Percentiles rank a stretch among this genome's conserved stretches.
phyloP scores from a whole-genome alignment of 1,284 basidiomycete genomes.

The Phylloporus sp. region DNA sequence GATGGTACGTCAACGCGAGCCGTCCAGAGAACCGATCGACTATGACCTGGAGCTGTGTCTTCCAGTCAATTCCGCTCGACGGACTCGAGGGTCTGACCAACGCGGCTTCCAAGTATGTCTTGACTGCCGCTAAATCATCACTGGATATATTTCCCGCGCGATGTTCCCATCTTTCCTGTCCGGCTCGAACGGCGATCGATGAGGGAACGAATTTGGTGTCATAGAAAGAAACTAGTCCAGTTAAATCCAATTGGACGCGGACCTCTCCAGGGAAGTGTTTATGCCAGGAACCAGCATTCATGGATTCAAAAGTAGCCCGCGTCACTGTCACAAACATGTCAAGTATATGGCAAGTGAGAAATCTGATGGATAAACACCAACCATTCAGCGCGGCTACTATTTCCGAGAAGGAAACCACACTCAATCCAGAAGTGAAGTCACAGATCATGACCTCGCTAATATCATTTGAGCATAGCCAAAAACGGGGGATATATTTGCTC shows the following conservation, averaged over 20 bases:
- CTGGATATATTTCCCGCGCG: conserved; percentile 39
- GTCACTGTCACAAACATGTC: not conserved
- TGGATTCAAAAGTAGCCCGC: conserved; percentile 13
- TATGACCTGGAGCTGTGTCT: conserved; percentile 46
- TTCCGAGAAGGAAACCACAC: conserved; percentile 36
- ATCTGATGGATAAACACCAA: not conserved
- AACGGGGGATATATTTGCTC: conserved; percentile 23
- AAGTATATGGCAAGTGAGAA: not conserved
- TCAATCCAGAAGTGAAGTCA: not conserved
- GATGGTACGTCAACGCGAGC: conserved; percentile 48
- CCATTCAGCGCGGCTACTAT: conserved; percentile 12
- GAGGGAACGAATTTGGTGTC: conserved; percentile 40
- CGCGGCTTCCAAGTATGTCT: conserved; percentile 30
- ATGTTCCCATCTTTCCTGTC: conserved; percentile 36
- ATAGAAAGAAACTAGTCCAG: conserved; percentile 43
- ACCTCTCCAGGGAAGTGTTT: conserved; percentile 43
- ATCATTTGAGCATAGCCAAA: not conserved
- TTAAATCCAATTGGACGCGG: conserved; percentile 42
- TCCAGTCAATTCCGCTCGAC: conserved; percentile 46
- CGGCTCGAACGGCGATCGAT: conserved; percentile 34
- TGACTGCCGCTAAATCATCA: conserved; percentile 24
- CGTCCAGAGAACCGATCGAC: conserved; percentile 52
- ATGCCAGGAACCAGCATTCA: conserved; percentile 42
- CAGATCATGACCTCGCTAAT: conserved; percentile 5
- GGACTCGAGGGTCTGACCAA: conserved; percentile 21